Evolutionary conservation across 192 early-diverging fungal genomes (phyloP), one percentile per base, ranked within the genome.

Genomic region (Mortierella antarctica): DNA sequence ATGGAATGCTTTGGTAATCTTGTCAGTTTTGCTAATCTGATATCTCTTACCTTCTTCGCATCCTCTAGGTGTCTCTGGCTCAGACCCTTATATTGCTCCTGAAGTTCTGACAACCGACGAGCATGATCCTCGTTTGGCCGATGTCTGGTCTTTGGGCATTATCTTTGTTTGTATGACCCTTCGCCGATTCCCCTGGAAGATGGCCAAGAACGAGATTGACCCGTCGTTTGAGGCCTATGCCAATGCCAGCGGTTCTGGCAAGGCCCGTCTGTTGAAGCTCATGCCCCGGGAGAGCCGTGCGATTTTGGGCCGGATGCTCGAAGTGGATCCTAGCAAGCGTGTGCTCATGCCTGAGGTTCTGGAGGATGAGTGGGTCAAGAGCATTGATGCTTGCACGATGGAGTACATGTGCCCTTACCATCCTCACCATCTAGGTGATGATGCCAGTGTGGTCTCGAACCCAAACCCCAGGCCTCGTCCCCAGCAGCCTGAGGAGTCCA

Each of bases 51-150:
- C 39, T 82, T 67, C 11, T 84, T 68, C 7, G 84, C 87, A 72
- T 64, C 68, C 20, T 23, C 31, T 86, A 75, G 97, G 97, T 11
- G 85, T 95, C 17, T 93, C 87, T 74, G 97, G 97, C 8, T 95
- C 93, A 13, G 97, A 96, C 51, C 97, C 97, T 11, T 98, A 97
- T 83, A 98, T 98, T 86, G 96, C 95, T 0, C 97, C 97, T 41
- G 97, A 98, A 80, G 84, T 89, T 21, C 91, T 94, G 67, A 74
- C 73, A 20, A 86, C 87, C 12, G 85, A 85, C 17, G 88, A 91
- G 41, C 96, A 98, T 71, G 94, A 96, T 67, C 91, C 92, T 8
- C 90, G 94, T 61, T 73, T 85, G 14, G 91, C 95, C 0, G 97
- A 98, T 83, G 84, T 98, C 14, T 98, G 97, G 97, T 91, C 92